phyloP scores from a whole-genome alignment of 306 rosid species.

The Cicer yamashitae region DNA sequence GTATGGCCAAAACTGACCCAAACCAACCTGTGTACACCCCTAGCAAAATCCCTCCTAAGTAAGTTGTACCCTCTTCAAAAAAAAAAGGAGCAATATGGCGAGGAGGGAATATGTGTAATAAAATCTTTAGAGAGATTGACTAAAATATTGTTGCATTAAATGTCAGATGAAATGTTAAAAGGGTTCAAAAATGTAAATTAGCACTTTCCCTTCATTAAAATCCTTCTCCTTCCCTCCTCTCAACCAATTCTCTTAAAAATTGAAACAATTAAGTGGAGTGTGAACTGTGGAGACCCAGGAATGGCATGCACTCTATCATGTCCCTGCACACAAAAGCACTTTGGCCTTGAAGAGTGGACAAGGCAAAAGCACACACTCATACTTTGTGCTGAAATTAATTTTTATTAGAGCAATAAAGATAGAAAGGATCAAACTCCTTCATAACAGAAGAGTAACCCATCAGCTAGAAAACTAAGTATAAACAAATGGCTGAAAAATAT shows the following conservation, averaged over 20 bases:
- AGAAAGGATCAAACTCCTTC: background rate
- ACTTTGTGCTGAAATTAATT: slow-evolving; percentile 28
- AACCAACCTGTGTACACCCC: too few relatives aligned
- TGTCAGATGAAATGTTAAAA: background rate
- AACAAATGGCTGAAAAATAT: slow-evolving; percentile 28
- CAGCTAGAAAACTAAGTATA: slow-evolving; percentile 1
- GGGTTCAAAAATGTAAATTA: slow-evolving; percentile 4
- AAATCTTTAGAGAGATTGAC: background rate
- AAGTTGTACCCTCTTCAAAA: background rate
- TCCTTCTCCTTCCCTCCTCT: background rate
- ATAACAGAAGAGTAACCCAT: too few relatives aligned
- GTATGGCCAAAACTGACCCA: too few relatives aligned
- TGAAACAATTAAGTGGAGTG: background rate
- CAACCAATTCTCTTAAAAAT: slow-evolving; percentile 7
- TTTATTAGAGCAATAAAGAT: slow-evolving; percentile 3
- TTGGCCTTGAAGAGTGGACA: slow-evolving; percentile 34
- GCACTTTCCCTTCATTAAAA: background rate
- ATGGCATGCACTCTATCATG: slow-evolving; percentile 4
- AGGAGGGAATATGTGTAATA: background rate
- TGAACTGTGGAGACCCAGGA: background rate
- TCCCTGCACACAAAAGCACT: slow-evolving; percentile 9
- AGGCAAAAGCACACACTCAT: background rate
- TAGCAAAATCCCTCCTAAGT: background rate
- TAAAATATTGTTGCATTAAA: background rate
- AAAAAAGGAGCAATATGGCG: background rate